These are phyloP conservation scores for Parafenestella ontariensis DNA, from an alignment of 2,329 filamentous ascomycete species.

Conservation along the genomic window DNA sequence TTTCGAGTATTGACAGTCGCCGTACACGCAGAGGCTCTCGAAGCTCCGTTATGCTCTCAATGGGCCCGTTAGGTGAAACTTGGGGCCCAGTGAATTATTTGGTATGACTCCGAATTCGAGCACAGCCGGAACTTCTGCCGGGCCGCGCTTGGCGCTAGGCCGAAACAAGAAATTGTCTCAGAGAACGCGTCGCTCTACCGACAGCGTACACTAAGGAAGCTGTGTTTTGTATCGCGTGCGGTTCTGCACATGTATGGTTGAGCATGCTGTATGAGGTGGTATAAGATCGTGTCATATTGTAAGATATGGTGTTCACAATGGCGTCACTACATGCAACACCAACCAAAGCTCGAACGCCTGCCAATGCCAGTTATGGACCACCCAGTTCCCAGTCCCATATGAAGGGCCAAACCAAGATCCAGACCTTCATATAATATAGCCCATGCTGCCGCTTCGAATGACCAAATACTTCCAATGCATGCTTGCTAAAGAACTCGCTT, in stretches of 20 bases:
- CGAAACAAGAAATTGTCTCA: slow-evolving; percentile 1
- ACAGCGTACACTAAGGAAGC: no score
- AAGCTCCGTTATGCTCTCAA: slow-evolving; percentile 4
- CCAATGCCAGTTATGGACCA: slow-evolving; percentile 33
- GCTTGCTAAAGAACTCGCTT: slow-evolving; percentile 1
- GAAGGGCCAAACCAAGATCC: background rate
- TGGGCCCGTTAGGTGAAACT: background rate
- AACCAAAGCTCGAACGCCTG: slow-evolving; percentile 35
- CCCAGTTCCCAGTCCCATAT: background rate
- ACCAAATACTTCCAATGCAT: background rate
- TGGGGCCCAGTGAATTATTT: slow-evolving; percentile 26
- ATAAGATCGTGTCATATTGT: slow-evolving; percentile 12
- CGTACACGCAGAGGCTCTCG: background rate
- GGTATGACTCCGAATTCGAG: slow-evolving; percentile 33
- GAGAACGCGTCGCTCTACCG: background rate
- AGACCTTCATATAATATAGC: background rate
- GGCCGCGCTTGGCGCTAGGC: slow-evolving; percentile 21
- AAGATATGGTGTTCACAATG: slow-evolving; percentile 17
- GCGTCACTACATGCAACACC: slow-evolving; percentile 30
- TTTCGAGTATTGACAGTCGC: slow-evolving; percentile 3
- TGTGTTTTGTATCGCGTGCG: background rate
- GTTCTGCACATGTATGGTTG: background rate
- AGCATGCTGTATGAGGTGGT: background rate
- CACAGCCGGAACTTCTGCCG: slow-evolving; percentile 19
- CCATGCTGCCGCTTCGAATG: background rate